Conservation (phyloP, 1,139 yeast genomes). For the Magnusiomyces magnusii region DNA sequence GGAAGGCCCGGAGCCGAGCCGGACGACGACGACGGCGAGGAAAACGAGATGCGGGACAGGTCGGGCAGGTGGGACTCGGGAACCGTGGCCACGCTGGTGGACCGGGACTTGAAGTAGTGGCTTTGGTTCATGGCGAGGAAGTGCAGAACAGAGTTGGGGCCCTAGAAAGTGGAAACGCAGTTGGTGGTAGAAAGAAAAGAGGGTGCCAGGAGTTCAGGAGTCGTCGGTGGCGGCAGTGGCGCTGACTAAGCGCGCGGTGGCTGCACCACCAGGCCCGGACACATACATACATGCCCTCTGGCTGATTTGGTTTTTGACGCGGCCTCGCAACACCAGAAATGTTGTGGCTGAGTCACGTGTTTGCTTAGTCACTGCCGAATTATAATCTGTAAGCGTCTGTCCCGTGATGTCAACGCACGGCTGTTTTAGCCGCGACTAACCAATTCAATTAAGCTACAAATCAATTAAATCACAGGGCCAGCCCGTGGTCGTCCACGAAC, state of each 20-base stretch:
- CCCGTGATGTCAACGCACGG: too few relatives aligned
- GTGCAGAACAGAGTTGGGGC: neutral
- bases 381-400: too few relatives aligned
- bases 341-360: too few relatives aligned
- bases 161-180: slow-evolving; percentile 15
- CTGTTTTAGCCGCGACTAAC: too few relatives aligned
- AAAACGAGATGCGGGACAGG: neutral
- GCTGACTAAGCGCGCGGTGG: too few relatives aligned
- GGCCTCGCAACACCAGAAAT: too few relatives aligned
- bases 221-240: neutral
- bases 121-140: neutral
- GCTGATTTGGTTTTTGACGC: too few relatives aligned
- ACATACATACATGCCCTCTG: too few relatives aligned
- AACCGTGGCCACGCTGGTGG: slow-evolving; percentile 42
- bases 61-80: neutral
- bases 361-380: too few relatives aligned
- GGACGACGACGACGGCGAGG: neutral
- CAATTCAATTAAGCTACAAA: too few relatives aligned
- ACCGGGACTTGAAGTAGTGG: slow-evolving; percentile 38
- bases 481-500: neutral
- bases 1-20: neutral
- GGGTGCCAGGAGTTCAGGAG: slow-evolving; percentile 44
- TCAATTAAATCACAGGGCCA: neutral
- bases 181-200: too few relatives aligned
- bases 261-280: too few relatives aligned